Conservation (phyloP, 352 stramenopile genomes). For the Pythium scleroteichum region DNA sequence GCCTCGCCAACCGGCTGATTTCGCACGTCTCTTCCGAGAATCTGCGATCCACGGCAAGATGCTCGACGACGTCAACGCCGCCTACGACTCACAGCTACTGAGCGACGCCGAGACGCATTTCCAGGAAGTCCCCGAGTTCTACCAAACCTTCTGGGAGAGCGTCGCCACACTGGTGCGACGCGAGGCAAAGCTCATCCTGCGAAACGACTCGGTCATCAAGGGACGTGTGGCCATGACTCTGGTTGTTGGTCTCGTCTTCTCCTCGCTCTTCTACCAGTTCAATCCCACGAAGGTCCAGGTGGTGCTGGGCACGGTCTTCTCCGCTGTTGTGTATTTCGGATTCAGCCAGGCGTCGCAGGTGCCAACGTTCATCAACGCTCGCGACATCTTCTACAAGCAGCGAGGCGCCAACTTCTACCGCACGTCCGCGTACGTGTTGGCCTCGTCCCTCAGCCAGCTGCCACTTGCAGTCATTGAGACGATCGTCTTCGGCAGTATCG, state of each 20-base stretch:
- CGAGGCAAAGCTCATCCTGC: slow-evolving; percentile 48
- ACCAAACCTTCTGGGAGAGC: slow-evolving; percentile 21
- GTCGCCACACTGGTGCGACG: slow-evolving; percentile 22
- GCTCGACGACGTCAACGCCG: slow-evolving; percentile 71
- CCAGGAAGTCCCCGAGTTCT: slow-evolving; percentile 15
- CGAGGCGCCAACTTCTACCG: slow-evolving; percentile 67
- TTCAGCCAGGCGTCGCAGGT: slow-evolving; percentile 50
- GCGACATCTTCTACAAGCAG: slow-evolving; percentile 71
- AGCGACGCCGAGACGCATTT: slow-evolving; percentile 44
- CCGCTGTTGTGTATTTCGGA: slow-evolving; percentile 5
- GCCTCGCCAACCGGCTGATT: slow-evolving; percentile 17
- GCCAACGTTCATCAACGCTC: slow-evolving; percentile 53
- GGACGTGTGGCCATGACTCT: slow-evolving; percentile 29
- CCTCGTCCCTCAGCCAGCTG: slow-evolving; percentile 41
- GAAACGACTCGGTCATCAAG: slow-evolving; percentile 35
- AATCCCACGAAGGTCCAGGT: slow-evolving; percentile 27
- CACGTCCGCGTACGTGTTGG: slow-evolving; percentile 63
- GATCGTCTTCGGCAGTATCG: slow-evolving; percentile 60
- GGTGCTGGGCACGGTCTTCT: slow-evolving; percentile 43
- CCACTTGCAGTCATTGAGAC: slow-evolving; percentile 47
- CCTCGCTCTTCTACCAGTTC: slow-evolving; percentile 30
- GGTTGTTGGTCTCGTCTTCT: slow-evolving; percentile 30
- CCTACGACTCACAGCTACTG: slow-evolving; percentile 88
- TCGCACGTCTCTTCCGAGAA: slow-evolving; percentile 23
- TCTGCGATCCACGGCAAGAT: slow-evolving; percentile 26